Percentiles rank a stretch among this genome's conserved stretches.
These are phyloP conservation scores for Hymenoscyphus occultus DNA, from an alignment of 2,329 filamentous ascomycete species.

Conservation along the genomic window DNA sequence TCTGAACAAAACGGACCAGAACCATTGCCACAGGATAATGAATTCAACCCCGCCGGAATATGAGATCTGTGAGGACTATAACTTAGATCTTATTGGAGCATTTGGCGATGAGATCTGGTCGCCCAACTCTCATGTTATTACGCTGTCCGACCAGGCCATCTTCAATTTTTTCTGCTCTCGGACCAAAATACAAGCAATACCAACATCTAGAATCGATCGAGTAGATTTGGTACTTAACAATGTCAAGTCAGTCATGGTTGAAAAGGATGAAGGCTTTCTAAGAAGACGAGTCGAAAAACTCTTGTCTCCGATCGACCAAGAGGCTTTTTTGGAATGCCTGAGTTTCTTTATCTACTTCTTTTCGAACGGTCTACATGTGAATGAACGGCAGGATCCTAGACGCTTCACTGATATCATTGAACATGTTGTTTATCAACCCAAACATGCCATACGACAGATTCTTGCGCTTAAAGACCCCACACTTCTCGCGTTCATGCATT, in stretches of 20 bases:
- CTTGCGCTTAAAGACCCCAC: not conserved
- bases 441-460: not conserved
- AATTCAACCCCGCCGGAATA: not conserved
- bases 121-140: not conserved
- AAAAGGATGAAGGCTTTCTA: not conserved
- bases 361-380: not conserved
- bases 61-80: not conserved
- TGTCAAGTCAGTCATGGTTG: not conserved
- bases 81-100: not conserved
- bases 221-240: conserved; percentile 1
- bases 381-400: not conserved
- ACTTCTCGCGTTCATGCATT: conserved; percentile 5
- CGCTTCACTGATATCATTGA: conserved; percentile 3
- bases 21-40: not conserved
- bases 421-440: conserved; percentile 6
- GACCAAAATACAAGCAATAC: not conserved
- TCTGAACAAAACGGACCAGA: not conserved
- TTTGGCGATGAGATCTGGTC: not conserved
- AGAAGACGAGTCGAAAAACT: conserved; percentile 4
- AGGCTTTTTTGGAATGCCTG: conserved; percentile 5
- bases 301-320: not conserved
- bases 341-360: conserved; percentile 4
- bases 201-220: not conserved
- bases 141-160: not conserved
- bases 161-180: conserved; percentile 5